Base-by-base conservation (phyloP, 768 basidiomycete genomes). In the Xerocomus spinulosus region DNA sequence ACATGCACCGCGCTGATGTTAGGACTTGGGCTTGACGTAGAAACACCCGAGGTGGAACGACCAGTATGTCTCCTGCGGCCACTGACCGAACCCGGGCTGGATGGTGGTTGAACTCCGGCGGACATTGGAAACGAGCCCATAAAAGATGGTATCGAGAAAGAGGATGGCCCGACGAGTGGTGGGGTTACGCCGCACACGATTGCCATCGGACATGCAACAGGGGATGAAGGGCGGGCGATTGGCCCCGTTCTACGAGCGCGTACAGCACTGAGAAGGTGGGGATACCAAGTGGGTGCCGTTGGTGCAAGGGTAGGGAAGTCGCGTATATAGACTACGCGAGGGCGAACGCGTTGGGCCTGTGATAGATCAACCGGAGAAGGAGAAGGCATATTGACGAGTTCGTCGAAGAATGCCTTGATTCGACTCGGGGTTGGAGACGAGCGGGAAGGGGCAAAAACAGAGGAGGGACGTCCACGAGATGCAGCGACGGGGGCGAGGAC, bases 151-250 rank as follows among this genome's bases (percentile, higher is more conserved):
- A 53, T 42, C 21, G 46, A 13, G 45, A 51, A 10, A 58, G 67
- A 40, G 57, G 61, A 54, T 9, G 78, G 70, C n/a, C 78, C 75
- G 13, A 80, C 69, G n/a, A 92, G 68, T 4, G 87, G 70, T 23
- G 92, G 91, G 1, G 86, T 83, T 58, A 90, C 81, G n/a, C 92
- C 91, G 57, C 95, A 87, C 15, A 96, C 74, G 39, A 96, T 90
- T 8, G 84, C 80, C 56, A 85, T 87, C 3, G 92, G 89, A 59
- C 81, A 81, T 29, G 67, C 54, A 12, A 82, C 76, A 2, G 81
- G 76, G n/a, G 81, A 78, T 5, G 79, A 73, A 10, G 81, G 74
- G 24, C 80, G 73, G 1, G 81, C 68, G 8, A 84, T 69, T 3
- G 83, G 73, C 2, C 85, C 83, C 53, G 80, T 76, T 26, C 92